Evolutionary conservation across 257 asterid species (phyloP).

Genomic region (Nicotiana sylvestris): DNA sequence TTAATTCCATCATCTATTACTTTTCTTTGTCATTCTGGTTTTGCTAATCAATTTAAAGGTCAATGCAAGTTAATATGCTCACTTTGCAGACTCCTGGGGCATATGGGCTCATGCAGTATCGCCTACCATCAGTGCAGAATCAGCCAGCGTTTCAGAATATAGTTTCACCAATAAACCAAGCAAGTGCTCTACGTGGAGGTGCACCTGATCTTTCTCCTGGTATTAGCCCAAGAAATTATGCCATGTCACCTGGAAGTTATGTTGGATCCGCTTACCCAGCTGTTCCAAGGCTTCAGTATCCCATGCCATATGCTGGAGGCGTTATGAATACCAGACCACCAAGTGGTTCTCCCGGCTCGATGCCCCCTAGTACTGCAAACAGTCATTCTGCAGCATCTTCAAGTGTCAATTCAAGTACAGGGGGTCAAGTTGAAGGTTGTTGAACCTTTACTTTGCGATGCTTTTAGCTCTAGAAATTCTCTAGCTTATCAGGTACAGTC

Average conservation of each 20-base stretch:
- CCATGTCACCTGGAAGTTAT: conserved; percentile 53
- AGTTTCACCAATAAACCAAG: conserved; percentile 64
- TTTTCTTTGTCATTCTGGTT: conserved; percentile 17
- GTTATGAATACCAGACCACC: conserved; percentile 42
- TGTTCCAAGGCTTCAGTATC: conserved; percentile 68
- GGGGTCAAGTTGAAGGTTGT: conserved; percentile 85
- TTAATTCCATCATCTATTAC: neutral
- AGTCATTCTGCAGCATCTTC: conserved; percentile 83
- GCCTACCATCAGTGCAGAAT: conserved; percentile 67
- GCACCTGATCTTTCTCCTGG: conserved; percentile 65
- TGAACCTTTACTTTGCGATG: conserved; percentile 7
- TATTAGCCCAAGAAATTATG: conserved; percentile 58
- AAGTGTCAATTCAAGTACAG: conserved; percentile 65
- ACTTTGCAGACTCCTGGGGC: conserved; percentile 75
- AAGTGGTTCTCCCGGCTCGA: conserved; percentile 50
- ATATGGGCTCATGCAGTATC: conserved; percentile 85
- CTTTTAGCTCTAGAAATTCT: neutral
- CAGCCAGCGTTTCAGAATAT: conserved; percentile 59
- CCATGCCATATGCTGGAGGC: conserved; percentile 63
- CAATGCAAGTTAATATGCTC: conserved; percentile 34
- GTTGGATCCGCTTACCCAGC: conserved; percentile 60
- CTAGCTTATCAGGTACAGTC: conserved; percentile 1
- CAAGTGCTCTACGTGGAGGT: conserved; percentile 54
- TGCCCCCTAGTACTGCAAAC: conserved; percentile 51
- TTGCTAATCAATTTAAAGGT: conserved; percentile 25